Evolutionary conservation across 1,284 basidiomycete genomes (phyloP), one percentile per base, ranked within the genome.

Genomic region (Schizopora paradoxa): DNA sequence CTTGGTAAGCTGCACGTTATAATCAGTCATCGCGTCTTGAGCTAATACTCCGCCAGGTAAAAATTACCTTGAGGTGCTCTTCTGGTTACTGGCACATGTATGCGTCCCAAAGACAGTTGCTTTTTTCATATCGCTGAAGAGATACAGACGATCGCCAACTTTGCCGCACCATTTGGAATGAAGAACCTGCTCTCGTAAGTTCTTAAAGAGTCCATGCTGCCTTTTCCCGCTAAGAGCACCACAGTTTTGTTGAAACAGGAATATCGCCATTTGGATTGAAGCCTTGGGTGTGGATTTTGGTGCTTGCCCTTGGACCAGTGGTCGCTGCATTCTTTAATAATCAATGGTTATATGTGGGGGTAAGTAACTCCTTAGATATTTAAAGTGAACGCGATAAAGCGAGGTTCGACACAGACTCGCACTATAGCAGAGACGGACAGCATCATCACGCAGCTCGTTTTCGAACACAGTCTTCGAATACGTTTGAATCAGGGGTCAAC

Each of bases 381-480:
- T n/a, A n/a, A n/a, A n/a, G n/a, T n/a, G n/a, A n/a, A n/a, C n/a
- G n/a, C n/a, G n/a, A n/a, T n/a, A n/a, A n/a, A n/a, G n/a, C n/a
- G n/a, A n/a, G n/a, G n/a, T 21, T 37, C 18, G 7, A 37, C 4
- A 8, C 11, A 41, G 8, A 21, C 19, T 11, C 34, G 21, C 23
- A 14, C 27, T 13, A 6, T 22, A 11, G 32, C 41, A 5, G 37
- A 47, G 31, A 49, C 51, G 28, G 67, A 70, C 50, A 60, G 63
- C 6, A 56, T 72, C 31, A 53, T 72, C 19, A 69, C 67, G 2
- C 66, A 71, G 45, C 54, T 71, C 1, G 49, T 72, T 2, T 69
- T 71, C 53, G 64, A 68, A 35, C 70, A 72, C 39, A 58, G 69
- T 2, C 57, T 72, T 4, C 58, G 68, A n/a, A 61, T 71, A n/a